Evolutionary conservation across 2,329 filamentous ascomycete species (phyloP).

Genomic region (Penicillium sp.): DNA sequence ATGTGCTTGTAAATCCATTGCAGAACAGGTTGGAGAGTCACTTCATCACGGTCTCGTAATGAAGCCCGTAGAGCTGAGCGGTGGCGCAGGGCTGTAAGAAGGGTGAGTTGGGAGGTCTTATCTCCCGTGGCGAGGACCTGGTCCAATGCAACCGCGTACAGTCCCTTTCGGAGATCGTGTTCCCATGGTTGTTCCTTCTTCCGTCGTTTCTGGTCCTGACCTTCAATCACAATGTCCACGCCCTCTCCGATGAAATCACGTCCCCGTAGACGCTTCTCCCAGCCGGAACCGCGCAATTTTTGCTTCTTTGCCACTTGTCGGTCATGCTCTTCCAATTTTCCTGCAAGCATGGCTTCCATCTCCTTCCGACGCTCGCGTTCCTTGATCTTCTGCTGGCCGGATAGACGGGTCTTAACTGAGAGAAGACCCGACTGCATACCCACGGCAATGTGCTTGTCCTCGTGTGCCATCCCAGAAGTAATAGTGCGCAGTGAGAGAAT

Average conservation of each 20-base stretch:
- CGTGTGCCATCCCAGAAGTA: constrained; percentile 57
- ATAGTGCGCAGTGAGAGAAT: constrained; percentile 80
- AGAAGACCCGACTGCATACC: constrained; percentile 93
- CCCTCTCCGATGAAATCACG: constrained; percentile 79
- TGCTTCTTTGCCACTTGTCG: constrained; percentile 65
- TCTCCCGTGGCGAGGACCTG: constrained; percentile 59
- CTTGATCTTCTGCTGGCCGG: constrained; percentile 69
- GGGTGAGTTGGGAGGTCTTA: constrained; percentile 62
- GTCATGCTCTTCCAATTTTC: constrained; percentile 72
- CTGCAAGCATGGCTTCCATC: constrained; percentile 74
- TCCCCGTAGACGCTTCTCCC: constrained; percentile 58
- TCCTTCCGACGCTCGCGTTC: constrained; percentile 73
- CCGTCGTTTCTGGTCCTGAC: constrained; percentile 53
- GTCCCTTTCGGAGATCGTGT: constrained; percentile 67
- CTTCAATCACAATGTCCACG: constrained; percentile 81
- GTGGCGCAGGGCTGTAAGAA: constrained; percentile 79
- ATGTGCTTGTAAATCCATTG: constrained; percentile 78
- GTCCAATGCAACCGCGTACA: constrained; percentile 73
- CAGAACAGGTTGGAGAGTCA: constrained; percentile 72
- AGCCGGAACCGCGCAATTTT: constrained; percentile 52
- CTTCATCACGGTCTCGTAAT: constrained; percentile 72
- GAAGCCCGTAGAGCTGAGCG: constrained; percentile 77
- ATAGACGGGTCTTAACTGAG: constrained; percentile 81
- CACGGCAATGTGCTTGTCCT: constrained; percentile 89
- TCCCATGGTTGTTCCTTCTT: constrained; percentile 74